These are phyloP conservation scores for Phlyctochytrium bullatum DNA, from an alignment of 192 early-diverging fungal species.

Conservation along the genomic window DNA sequence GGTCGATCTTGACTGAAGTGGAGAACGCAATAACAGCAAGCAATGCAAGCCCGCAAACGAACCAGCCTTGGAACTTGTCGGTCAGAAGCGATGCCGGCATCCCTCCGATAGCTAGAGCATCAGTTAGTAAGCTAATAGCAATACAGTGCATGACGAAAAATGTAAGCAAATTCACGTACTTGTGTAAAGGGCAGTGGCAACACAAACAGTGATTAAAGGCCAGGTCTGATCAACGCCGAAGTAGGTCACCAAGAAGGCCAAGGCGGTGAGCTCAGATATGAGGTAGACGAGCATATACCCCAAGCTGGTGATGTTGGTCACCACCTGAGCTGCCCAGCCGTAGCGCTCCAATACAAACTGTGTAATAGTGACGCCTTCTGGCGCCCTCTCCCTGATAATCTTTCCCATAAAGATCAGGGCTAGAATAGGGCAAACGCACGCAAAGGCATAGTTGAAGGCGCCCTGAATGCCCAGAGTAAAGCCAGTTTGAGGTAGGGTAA, in stretches of 20 bases:
- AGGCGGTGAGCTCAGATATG: constrained; percentile 66
- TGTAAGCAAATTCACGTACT: not conserved
- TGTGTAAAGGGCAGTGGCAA: constrained; percentile 37
- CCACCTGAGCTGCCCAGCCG: constrained; percentile 49
- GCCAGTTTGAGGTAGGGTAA: constrained; percentile 62
- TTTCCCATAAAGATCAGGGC: constrained; percentile 60
- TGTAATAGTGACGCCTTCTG: constrained; percentile 63
- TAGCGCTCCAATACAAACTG: constrained; percentile 64
- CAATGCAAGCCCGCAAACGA: not conserved
- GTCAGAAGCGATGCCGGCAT: not conserved
- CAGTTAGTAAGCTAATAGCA: not conserved
- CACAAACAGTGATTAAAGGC: constrained; percentile 54
- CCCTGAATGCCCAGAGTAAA: constrained; percentile 65
- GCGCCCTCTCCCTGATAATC: constrained; percentile 56
- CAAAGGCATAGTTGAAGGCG: constrained; percentile 63
- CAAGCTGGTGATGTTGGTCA: constrained; percentile 45
- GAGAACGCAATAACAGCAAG: constrained; percentile 47
- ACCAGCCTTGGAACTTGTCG: not conserved
- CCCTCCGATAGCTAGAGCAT: not conserved
- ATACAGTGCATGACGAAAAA: not conserved
- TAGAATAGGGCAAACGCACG: constrained; percentile 58
- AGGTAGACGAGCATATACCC: constrained; percentile 61
- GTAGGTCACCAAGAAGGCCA: constrained; percentile 53
- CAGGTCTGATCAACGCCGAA: constrained; percentile 62
- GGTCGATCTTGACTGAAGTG: constrained; percentile 53